Evolutionary conservation across 1,139 yeast species (phyloP), one percentile per base, ranked within the genome.

Genomic region (Blastobotrys proliferans): DNA sequence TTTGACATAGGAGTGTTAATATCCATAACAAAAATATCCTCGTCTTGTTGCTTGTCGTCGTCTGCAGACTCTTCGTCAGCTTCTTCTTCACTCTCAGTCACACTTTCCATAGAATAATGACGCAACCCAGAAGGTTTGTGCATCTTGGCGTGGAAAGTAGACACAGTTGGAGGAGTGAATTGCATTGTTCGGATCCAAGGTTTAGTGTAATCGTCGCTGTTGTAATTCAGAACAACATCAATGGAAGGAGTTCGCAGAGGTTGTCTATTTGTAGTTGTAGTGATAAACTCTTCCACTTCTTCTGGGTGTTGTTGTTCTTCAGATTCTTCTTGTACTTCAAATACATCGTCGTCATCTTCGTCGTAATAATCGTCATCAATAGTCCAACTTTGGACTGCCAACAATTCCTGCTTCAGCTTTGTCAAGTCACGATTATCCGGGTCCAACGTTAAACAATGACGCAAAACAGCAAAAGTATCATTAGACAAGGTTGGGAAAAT

Each of bases 401-500:
- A 58, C 42, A 90, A 67, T 55, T 86, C 94, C 6, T 66, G 63
- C 50, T 76, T 76, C 69, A 88, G 76, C 46, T 68, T 67, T 2
- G 59, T 57, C 50, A 92, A 68, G 53, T 82, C 81, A 56, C 98
- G 79, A 64, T 90, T 86, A 37, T 75, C 76, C 1, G 98, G 98
- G 66, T 90, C 96, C 48, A 90, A 76, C 16, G 94, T 83, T 46
- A 92, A 72, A 50, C 86, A 74, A 53, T 77, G 77, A 50, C 95
- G 76, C 58, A 90, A 73, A 0, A 85, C 94, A 9, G 85, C 77
- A 61, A 87, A 92, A 58, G 88, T 76, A 57, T 90, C 97, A 41
- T 79, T 80, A 45, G 94, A 79, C 87, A 92, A 81, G 4, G 90
- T 74, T 9, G 96, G 88, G 63, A 90, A 92, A 38, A 88, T 85